Evolutionary conservation across 2,329 filamentous ascomycete species (phyloP).

Genomic region (Neonectria coccinea): DNA sequence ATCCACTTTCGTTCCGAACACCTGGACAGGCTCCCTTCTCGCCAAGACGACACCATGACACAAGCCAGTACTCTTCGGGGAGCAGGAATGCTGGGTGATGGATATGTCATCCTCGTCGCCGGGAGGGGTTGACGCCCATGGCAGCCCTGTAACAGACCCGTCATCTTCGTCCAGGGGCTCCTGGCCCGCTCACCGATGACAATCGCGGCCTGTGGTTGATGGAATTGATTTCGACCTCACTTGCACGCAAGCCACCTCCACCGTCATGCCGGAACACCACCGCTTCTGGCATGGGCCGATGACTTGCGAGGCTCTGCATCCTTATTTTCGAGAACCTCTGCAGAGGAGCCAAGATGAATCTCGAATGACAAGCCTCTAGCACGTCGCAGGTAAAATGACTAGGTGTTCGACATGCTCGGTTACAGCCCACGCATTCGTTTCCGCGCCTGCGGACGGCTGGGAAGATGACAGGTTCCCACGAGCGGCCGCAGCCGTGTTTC

Average conservation of each 20-base stretch:
- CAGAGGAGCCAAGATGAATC: constrained; percentile 22
- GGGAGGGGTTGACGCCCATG: constrained; percentile 13
- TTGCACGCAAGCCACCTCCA: constrained; percentile 26
- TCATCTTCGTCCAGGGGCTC: constrained; percentile 36
- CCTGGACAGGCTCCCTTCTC: constrained; percentile 10
- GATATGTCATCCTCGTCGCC: constrained; percentile 15
- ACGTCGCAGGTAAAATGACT: constrained; percentile 44
- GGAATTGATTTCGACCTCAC: constrained; percentile 43
- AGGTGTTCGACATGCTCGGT: constrained; percentile 25
- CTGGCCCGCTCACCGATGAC: constrained; percentile 39
- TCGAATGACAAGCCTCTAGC: constrained; percentile 37
- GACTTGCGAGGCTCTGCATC: constrained; percentile 24
- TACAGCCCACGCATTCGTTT: constrained; percentile 25
- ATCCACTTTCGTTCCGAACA: constrained; percentile 1
- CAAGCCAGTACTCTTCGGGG: constrained; percentile 1
- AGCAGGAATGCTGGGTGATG: constrained; percentile 11
- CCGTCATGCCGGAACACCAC: constrained; percentile 32
- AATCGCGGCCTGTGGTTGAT: constrained; percentile 45
- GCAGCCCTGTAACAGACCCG: constrained; percentile 28
- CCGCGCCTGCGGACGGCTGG: constrained; percentile 28
- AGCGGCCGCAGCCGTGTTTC: constrained; percentile 34
- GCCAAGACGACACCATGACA: constrained; percentile 15
- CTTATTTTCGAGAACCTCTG: constrained; percentile 17
- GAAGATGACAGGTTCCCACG: constrained; percentile 25
- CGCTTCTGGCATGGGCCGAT: constrained; percentile 27